A percentile compares a stretch with the other conserved stretches of the same genome.
Conservation (phyloP, 306 rosid genomes). For the Crataegus laevigata region DNA sequence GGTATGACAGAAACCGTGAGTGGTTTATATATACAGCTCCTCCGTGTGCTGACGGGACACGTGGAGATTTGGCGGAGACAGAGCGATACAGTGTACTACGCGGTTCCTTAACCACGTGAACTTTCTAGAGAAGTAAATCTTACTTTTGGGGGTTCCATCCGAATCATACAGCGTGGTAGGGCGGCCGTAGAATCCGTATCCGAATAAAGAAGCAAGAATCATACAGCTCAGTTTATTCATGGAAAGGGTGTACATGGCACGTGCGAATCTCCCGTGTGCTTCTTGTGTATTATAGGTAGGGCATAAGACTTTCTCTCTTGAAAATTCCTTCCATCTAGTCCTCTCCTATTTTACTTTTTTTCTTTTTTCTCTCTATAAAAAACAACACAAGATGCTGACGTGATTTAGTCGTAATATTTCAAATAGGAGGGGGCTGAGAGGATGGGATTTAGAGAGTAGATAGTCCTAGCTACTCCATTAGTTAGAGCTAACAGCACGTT, state of each 20-base stretch:
- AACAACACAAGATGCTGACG: no score
- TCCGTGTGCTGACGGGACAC: neutral
- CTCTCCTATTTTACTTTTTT: no score
- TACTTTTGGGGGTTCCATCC: neutral
- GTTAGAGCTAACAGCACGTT: no score
- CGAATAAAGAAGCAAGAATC: neutral
- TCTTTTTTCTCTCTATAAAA: no score
- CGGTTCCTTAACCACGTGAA: slow-evolving; percentile 33
- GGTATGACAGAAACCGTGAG: neutral
- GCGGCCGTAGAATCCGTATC: neutral
- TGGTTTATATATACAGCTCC: slow-evolving; percentile 10
- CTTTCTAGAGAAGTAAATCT: neutral
- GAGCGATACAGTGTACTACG: neutral
- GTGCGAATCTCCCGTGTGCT: neutral
- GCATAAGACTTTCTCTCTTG: no score
- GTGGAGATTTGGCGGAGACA: slow-evolving; percentile 14
- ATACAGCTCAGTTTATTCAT: neutral
- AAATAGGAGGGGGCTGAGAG: no score
- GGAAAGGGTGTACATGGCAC: neutral
- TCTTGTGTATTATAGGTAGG: neutral
- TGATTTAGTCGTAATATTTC: no score
- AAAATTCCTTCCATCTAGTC: no score
- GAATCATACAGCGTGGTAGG: slow-evolving; percentile 2
- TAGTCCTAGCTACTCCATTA: no score
- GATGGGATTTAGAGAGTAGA: no score